Base-by-base conservation (phyloP, 805 yeast genomes). In the Cyberlindnera xishuangbannaensis region DNA sequence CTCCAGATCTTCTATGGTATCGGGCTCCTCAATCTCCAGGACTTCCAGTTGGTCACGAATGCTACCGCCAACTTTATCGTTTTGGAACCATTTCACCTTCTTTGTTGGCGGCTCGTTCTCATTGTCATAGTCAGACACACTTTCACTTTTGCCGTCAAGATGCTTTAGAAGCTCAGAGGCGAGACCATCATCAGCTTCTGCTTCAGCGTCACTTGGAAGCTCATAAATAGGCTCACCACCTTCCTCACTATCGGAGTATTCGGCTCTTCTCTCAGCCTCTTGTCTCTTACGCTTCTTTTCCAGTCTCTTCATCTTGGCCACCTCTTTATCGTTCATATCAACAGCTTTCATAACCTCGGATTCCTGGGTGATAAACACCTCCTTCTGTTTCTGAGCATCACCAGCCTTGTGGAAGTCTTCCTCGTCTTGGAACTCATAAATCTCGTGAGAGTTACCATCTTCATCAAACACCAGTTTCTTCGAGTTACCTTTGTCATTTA, bases 1-100 rank as follows among this genome's bases (percentile, higher is more conserved):
- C 66, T 92, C 98, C 59, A 92, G 71, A 53, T 92, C 98, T 58
- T 86, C 96, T 56, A 92, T 66, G 13, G 95, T 83, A 50, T 85
- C 83, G 12, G 97, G 97, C 49, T 78, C 84, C 47, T 84, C 94
- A 28, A 84, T 67, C 61, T 88, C 95, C 40, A 83, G 64, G 13
- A 56, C 56, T 15, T 51, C 60, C 0, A n/a, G n/a, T n/a, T n/a
- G n/a, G 55, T 47, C 53, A 16, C 33, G 40, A 15, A 20, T 27
- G 15, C 35, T 43, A 21, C 58, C 61, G 27, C 56, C 53, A 21
- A 48, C 41, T 28, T 48, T 50, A 26, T 60, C 61, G 28, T 55
- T 57, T 41, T 62, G 58, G 47, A 58, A 59, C 62, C 64, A 58
- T 43, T 62, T 58, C 8, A 62, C 47, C 40, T 52, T 57, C 50